These are phyloP conservation scores for Saturnispora serradocipensis DNA, from an alignment of 805 yeast genomes.

Conservation along the genomic window DNA sequence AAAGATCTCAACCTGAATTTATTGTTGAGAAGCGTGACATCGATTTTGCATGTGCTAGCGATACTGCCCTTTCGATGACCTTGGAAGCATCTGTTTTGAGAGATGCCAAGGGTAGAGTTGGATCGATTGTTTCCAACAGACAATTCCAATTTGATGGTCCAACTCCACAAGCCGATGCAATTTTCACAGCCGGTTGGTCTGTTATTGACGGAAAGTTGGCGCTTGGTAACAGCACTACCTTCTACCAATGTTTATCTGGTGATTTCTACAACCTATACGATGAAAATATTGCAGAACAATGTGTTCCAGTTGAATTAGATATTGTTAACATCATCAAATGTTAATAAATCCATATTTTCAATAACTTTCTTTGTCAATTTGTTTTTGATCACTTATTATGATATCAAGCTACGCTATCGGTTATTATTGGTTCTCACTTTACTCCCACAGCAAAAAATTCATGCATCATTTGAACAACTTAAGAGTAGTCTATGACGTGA, in stretches of 20 bases:
- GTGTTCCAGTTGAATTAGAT: slow-evolving; percentile 52
- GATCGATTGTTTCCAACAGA: slow-evolving; percentile 73
- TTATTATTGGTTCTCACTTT: not conserved
- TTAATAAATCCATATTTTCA: slow-evolving; percentile 15
- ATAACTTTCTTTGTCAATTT: not conserved
- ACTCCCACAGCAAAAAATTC: slow-evolving; percentile 1
- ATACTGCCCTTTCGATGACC: slow-evolving; percentile 45
- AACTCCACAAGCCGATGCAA: slow-evolving; percentile 73
- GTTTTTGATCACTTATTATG: not conserved
- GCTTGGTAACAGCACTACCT: slow-evolving; percentile 48
- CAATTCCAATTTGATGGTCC: slow-evolving; percentile 78
- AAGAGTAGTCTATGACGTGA: not conserved
- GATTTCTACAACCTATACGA: slow-evolving; percentile 73
- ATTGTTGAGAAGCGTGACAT: slow-evolving; percentile 13
- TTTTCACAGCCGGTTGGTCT: slow-evolving; percentile 58
- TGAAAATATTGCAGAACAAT: slow-evolving; percentile 49
- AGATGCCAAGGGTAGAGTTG: slow-evolving; percentile 58
- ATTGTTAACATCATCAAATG: slow-evolving; percentile 52
- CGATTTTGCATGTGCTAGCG: slow-evolving; percentile 36
- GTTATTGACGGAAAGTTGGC: slow-evolving; percentile 54
- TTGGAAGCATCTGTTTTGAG: slow-evolving; percentile 42
- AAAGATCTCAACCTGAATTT: slow-evolving; percentile 16
- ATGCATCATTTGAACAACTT: slow-evolving; percentile 1
- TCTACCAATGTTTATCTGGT: slow-evolving; percentile 72
- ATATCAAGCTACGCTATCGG: not conserved